These are phyloP conservation scores for Daldinia childiae DNA, from an alignment of 495 filamentous ascomycete genomes.

Conservation along the genomic window DNA sequence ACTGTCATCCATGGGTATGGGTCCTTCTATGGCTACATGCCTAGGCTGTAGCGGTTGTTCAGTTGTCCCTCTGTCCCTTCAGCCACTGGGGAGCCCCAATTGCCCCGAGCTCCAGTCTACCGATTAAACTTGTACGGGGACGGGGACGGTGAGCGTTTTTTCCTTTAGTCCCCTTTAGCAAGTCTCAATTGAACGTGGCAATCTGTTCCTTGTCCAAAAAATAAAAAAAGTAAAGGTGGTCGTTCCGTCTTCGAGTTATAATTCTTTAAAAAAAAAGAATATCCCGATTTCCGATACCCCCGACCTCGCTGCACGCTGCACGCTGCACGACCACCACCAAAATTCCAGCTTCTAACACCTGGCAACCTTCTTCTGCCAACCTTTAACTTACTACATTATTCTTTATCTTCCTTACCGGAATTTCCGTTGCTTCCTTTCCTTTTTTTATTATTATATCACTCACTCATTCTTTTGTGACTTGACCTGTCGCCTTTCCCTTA, in stretches of 20 bases:
- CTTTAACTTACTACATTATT: constrained; percentile 35
- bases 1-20: constrained; percentile 6
- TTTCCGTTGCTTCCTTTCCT: constrained; percentile 28
- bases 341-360: constrained; percentile 19
- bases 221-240: neutral
- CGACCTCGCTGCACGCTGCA: constrained; percentile 25
- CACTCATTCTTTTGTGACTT: constrained; percentile 10
- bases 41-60: constrained; percentile 1
- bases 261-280: constrained; percentile 34
- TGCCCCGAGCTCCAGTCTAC: constrained; percentile 20
- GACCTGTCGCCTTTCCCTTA: constrained; percentile 22
- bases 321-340: neutral
- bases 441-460: constrained; percentile 27
- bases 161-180: neutral
- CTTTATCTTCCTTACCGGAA: constrained; percentile 17
- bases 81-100: constrained; percentile 33
- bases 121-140: neutral
- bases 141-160: constrained; percentile 16
- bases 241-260: neutral
- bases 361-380: neutral
- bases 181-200: constrained; percentile 37
- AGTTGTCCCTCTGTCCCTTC: neutral
- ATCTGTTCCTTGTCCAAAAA: constrained; percentile 22
- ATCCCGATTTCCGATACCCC: constrained; percentile 29
- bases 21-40: constrained; percentile 2